These are phyloP conservation scores for Peltaster fructicola DNA, from an alignment of 2,329 filamentous ascomycete species.

Conservation along the genomic window DNA sequence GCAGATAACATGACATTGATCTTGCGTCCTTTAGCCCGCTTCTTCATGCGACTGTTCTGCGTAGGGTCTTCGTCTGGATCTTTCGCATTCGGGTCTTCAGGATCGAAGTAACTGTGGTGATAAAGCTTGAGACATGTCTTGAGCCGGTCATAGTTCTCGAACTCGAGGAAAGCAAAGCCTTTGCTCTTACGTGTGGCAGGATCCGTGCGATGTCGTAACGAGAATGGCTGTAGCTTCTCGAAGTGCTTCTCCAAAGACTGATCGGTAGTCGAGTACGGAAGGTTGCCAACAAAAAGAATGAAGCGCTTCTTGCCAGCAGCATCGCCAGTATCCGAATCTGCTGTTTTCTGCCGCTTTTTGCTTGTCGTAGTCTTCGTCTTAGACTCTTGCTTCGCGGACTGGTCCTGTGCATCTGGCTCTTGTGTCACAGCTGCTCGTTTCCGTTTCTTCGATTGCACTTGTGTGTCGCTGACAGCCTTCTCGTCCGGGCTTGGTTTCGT, in stretches of 20 bases:
- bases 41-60: conserved; percentile 4
- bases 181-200: conserved; percentile 47
- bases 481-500: conserved; percentile 2
- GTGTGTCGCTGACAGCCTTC: conserved; percentile 4
- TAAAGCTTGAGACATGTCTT: conserved; percentile 81
- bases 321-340: background rate
- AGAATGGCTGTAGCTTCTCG: conserved; percentile 49
- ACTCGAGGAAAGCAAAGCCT: conserved; percentile 79
- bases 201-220: conserved; percentile 57
- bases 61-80: conserved; percentile 3
- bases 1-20: conserved; percentile 93
- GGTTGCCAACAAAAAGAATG: conserved; percentile 74
- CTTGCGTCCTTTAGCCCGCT: conserved; percentile 38
- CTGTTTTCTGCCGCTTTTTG: conserved; percentile 1
- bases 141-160: conserved; percentile 72
- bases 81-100: conserved; percentile 8
- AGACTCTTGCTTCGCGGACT: conserved; percentile 2
- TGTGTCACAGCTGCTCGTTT: conserved; percentile 11
- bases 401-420: conserved; percentile 2
- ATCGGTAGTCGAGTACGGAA: conserved; percentile 66
- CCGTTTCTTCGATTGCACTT: conserved; percentile 13
- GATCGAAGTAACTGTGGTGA: conserved; percentile 65
- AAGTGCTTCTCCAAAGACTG: conserved; percentile 60
- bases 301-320: conserved; percentile 36
- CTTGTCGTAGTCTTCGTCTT: conserved; percentile 5